Conservation (phyloP, 2,329 filamentous ascomycete genomes). For the Tolypocladium nubicola region DNA sequence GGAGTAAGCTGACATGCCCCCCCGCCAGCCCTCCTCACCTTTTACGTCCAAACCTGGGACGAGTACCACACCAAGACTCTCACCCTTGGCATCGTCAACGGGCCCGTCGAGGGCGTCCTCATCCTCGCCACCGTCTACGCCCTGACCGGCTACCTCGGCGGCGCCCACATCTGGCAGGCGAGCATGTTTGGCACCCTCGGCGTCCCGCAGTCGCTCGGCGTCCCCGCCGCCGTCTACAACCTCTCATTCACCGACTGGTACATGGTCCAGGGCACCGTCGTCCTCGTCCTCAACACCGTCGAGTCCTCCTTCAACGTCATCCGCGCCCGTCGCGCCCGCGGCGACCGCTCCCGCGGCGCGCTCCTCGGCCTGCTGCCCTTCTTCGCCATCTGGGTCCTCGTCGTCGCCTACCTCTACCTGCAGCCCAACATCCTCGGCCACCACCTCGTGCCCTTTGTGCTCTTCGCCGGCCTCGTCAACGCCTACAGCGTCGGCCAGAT, state of each 20-base stretch:
- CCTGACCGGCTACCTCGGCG: constrained; percentile 74
- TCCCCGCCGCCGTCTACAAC: constrained; percentile 64
- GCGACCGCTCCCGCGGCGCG: constrained; percentile 61
- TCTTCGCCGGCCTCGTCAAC: constrained; percentile 85
- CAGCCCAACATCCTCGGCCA: constrained; percentile 73
- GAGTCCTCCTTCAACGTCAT: constrained; percentile 78
- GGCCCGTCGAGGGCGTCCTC: constrained; percentile 88
- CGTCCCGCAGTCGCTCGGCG: constrained; percentile 48
- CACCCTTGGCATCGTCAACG: constrained; percentile 83
- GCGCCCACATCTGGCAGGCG: constrained; percentile 87
- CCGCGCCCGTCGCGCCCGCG: constrained; percentile 62
- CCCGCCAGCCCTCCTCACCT: constrained; percentile 69
- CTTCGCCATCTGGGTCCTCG: constrained; percentile 64
- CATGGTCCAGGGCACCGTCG: constrained; percentile 71
- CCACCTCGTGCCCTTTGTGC: constrained; percentile 79
- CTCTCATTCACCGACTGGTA: constrained; percentile 89
- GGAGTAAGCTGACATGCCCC: not conserved
- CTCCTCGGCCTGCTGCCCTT: constrained; percentile 79
- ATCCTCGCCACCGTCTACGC: constrained; percentile 74
- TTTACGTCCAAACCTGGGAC: constrained; percentile 98
- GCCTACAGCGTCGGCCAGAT: constrained; percentile 93
- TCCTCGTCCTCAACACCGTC: constrained; percentile 77
- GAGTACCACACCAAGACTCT: constrained; percentile 97
- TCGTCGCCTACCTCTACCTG: constrained; percentile 70
- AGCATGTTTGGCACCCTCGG: constrained; percentile 64